Percentiles rank a stretch among this genome's conserved stretches.
Conservation (phyloP, 1,284 basidiomycete species). For the Sanghuangporus weigelae region DNA sequence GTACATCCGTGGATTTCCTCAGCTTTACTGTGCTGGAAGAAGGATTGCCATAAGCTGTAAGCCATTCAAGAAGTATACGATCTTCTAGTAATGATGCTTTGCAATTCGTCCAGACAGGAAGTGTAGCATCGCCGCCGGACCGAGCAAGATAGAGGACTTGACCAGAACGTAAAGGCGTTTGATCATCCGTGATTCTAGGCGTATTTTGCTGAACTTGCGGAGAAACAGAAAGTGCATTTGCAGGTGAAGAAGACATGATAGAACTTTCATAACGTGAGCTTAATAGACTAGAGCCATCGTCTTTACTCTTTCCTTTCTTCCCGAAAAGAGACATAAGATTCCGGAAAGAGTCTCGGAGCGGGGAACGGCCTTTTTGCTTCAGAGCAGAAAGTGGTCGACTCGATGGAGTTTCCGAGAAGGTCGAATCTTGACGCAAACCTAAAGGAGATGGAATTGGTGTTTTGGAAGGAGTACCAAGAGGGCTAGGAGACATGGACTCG, state of each 20-base stretch:
- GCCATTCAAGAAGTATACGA: slow-evolving; percentile 44
- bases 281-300: slow-evolving; percentile 22
- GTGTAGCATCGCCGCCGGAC: slow-evolving; percentile 23
- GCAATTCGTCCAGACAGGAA: slow-evolving; percentile 51
- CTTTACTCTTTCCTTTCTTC: slow-evolving; percentile 44
- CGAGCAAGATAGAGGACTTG: slow-evolving; percentile 47
- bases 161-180: slow-evolving; percentile 29
- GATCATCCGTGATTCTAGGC: background rate
- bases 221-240: background rate
- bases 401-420: background rate
- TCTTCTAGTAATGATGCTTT: slow-evolving; percentile 42
- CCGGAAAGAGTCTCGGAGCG: slow-evolving; percentile 59
- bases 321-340: slow-evolving; percentile 57
- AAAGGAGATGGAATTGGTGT: background rate
- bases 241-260: background rate
- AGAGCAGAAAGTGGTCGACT: slow-evolving; percentile 16
- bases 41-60: slow-evolving; percentile 38
- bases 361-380: slow-evolving; percentile 34
- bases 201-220: background rate
- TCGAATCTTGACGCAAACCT: slow-evolving; percentile 10
- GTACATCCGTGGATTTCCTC: slow-evolving; percentile 53
- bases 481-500: slow-evolving; percentile 31
- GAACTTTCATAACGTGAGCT: slow-evolving; percentile 7
- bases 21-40: slow-evolving; percentile 44
- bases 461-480: background rate